phyloP scores from a whole-genome alignment of 2,329 filamentous ascomycete species.

The Plectosphaerella cucumerina region DNA sequence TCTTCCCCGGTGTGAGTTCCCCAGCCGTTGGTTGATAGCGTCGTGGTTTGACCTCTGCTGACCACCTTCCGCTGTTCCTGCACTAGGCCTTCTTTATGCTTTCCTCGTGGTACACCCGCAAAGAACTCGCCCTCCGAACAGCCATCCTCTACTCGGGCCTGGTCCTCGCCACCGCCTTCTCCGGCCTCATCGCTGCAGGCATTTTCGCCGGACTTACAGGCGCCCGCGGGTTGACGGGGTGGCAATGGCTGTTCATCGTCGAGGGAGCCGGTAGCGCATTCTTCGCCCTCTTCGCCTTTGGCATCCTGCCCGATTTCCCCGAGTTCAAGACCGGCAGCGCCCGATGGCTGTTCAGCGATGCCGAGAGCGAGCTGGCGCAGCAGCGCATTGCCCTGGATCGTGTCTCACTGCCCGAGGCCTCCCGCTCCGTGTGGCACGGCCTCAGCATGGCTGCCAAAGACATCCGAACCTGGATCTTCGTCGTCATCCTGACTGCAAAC shows the following conservation, averaged over 20 bases:
- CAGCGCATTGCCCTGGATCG: conserved; percentile 14
- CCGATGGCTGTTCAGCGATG: neutral
- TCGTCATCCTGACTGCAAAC: conserved; percentile 9
- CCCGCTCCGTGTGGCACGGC: conserved; percentile 12
- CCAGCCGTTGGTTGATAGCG: neutral
- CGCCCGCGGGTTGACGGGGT: conserved; percentile 4
- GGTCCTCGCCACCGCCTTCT: conserved; percentile 9
- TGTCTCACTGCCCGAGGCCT: conserved; percentile 14
- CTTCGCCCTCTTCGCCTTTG: conserved; percentile 1
- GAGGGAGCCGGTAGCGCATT: conserved; percentile 20
- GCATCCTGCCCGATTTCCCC: neutral
- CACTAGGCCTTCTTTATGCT: conserved; percentile 7
- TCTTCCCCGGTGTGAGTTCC: conserved; percentile 18
- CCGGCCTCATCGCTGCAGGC: conserved; percentile 6
- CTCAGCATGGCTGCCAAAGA: conserved; percentile 17
- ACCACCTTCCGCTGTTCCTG: conserved; percentile 9
- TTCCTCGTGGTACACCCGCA: conserved; percentile 33
- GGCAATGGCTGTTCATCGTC: conserved; percentile 33
- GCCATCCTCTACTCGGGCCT: conserved; percentile 35
- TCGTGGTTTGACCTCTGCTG: neutral
- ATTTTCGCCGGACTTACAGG: conserved; percentile 4
- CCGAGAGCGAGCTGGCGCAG: conserved; percentile 9
- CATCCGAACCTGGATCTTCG: conserved; percentile 18
- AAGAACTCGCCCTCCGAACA: conserved; percentile 57
- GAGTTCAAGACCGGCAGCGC: conserved; percentile 1